Evolutionary conservation across 805 yeast species (phyloP).

Genomic region (Pichia ethanolica): DNA sequence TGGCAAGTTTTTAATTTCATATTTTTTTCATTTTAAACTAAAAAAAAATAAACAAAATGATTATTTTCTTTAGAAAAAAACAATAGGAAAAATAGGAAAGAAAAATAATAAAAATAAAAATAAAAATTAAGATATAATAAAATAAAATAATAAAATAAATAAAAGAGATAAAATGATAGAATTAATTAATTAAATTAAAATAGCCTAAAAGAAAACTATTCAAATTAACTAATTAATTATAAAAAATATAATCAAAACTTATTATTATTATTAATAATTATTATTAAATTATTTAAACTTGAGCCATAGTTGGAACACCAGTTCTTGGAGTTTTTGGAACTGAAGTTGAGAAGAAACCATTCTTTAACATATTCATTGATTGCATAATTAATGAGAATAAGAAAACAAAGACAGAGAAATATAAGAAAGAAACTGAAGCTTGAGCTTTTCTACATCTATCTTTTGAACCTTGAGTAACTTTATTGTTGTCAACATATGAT

Average conservation of each 20-base stretch:
- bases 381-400: slow-evolving; percentile 54
- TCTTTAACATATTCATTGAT: slow-evolving; percentile 40
- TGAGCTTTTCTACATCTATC: slow-evolving; percentile 96
- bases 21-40: background rate
- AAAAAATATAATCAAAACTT: no score
- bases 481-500: slow-evolving; percentile 55
- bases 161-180: background rate
- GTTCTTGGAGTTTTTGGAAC: slow-evolving; percentile 53
- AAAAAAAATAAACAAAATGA: slow-evolving; percentile 2
- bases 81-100: background rate
- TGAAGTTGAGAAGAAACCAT: slow-evolving; percentile 52
- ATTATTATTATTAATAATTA: no score
- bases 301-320: slow-evolving; percentile 87
- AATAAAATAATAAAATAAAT: background rate
- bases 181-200: background rate
- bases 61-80: background rate
- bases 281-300: slow-evolving; percentile 45
- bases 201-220: background rate
- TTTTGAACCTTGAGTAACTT: slow-evolving; percentile 62
- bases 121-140: background rate
- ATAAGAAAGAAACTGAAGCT: slow-evolving; percentile 74
- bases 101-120: background rate
- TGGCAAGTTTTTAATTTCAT: no score
- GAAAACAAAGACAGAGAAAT: slow-evolving; percentile 74
- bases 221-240: no score